Evolutionary conservation across 371 early-diverging fungal species (phyloP).

Genomic region (Aphelidium insulamus): DNA sequence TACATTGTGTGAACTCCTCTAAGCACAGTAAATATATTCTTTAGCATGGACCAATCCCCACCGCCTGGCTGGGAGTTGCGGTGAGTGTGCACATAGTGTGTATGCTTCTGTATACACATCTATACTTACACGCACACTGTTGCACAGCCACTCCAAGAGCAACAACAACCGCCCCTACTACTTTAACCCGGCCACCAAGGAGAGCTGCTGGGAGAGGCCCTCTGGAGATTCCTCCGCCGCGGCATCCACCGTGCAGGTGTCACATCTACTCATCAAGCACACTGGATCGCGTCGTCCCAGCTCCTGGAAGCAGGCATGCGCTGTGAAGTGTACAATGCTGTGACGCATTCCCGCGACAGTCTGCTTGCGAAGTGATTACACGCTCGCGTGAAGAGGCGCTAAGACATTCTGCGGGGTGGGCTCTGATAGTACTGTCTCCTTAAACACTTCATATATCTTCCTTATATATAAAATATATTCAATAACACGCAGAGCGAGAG

Average conservation of each 20-base stretch:
- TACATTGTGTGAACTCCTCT: too few species aligned
- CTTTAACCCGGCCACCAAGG: constrained; percentile 55
- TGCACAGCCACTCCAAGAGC: too few species aligned
- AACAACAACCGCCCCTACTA: constrained; percentile 60
- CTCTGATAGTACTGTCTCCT: not conserved
- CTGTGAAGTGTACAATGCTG: not conserved
- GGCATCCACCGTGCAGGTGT: not conserved
- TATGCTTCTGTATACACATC: too few species aligned
- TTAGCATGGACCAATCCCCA: too few species aligned
- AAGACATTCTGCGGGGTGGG: constrained; percentile 15
- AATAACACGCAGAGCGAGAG: constrained; percentile 1
- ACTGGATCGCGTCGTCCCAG: constrained; percentile 58
- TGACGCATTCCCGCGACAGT: not conserved
- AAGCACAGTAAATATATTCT: too few species aligned
- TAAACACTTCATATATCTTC: not conserved
- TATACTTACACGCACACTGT: too few species aligned
- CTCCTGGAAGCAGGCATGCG: constrained; percentile 60
- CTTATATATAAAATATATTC: not conserved
- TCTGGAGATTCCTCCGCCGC: constrained; percentile 3
- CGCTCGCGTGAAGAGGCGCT: constrained; percentile 69
- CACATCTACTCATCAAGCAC: constrained; percentile 54
- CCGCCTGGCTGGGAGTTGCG: too few species aligned
- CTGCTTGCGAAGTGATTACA: constrained; percentile 42
- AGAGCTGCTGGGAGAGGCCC: constrained; percentile 66
- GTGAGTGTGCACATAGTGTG: too few species aligned